Conservation (phyloP, 495 filamentous ascomycete species). For the Bathelium albidoporum region DNA sequence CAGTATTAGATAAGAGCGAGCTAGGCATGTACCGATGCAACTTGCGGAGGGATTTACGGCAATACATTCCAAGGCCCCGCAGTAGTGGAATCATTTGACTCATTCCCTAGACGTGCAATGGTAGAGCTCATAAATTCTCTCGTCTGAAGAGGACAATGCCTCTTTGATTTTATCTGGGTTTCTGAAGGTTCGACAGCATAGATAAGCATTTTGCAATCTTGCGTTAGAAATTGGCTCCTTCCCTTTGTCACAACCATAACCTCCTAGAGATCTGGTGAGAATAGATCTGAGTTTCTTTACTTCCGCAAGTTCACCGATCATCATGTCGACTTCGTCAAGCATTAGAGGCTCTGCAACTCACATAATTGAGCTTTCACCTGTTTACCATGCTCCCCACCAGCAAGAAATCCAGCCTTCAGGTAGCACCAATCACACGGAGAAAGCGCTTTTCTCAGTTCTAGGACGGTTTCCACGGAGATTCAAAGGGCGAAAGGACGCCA, state of each 20-base stretch:
- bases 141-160: too few relatives aligned
- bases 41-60: not conserved
- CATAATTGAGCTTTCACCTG: slow-evolving; percentile 11
- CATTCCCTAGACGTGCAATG: too few relatives aligned
- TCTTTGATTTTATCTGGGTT: too few relatives aligned
- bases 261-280: too few relatives aligned
- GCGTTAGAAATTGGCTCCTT: too few relatives aligned
- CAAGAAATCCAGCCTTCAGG: not conserved
- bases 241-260: too few relatives aligned
- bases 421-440: not conserved
- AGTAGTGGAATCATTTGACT: not conserved
- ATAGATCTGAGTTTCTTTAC: too few relatives aligned
- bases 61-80: not conserved
- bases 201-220: too few relatives aligned
- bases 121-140: too few relatives aligned
- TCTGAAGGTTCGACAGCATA: too few relatives aligned
- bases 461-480: not conserved
- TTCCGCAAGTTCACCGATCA: not conserved
- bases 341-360: slow-evolving; percentile 16
- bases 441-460: not conserved
- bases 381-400: not conserved
- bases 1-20: too few relatives aligned
- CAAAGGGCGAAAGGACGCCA: not conserved
- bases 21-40: too few relatives aligned
- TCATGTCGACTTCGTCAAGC: slow-evolving; percentile 5